A percentile compares a stretch with the other conserved stretches of the same genome.
phyloP scores from a whole-genome alignment of 176 grass and related monocot genomes.

The Oryza australiensis region DNA sequence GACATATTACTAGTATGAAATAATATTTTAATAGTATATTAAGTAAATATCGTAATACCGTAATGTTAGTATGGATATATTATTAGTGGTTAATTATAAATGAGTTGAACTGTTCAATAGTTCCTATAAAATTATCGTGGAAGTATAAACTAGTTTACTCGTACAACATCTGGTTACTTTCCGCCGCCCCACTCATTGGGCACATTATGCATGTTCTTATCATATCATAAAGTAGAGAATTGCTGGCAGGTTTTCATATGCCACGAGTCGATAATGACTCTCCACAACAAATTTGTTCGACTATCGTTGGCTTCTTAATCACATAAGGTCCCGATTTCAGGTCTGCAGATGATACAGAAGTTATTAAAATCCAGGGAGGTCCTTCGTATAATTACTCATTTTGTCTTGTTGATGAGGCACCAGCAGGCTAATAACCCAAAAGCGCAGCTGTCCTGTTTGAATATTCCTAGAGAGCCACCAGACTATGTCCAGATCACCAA shows the following conservation, averaged over 20 bases:
- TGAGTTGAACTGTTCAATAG: background rate
- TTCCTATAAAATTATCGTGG: background rate
- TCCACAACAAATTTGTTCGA: background rate
- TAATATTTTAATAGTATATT: no score
- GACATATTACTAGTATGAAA: no score
- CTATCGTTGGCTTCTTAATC: background rate
- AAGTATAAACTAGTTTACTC: background rate
- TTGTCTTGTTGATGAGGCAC: background rate
- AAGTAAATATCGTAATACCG: no score
- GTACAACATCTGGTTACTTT: background rate
- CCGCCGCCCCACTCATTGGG: background rate
- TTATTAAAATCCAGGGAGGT: no score
- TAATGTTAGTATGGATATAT: no score
- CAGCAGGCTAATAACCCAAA: background rate
- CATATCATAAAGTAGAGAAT: background rate
- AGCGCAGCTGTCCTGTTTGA: background rate
- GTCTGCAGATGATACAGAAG: background rate
- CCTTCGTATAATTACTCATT: background rate
- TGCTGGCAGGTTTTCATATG: background rate
- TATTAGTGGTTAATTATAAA: background rate
- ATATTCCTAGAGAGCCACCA: background rate
- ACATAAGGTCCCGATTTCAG: background rate
- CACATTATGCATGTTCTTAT: background rate
- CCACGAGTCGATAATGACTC: background rate
- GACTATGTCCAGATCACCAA: background rate